A percentile compares a stretch with the other conserved stretches of the same genome.
These are phyloP conservation scores for Candida saitoana DNA, from an alignment of 805 yeast species.

Conservation along the genomic window DNA sequence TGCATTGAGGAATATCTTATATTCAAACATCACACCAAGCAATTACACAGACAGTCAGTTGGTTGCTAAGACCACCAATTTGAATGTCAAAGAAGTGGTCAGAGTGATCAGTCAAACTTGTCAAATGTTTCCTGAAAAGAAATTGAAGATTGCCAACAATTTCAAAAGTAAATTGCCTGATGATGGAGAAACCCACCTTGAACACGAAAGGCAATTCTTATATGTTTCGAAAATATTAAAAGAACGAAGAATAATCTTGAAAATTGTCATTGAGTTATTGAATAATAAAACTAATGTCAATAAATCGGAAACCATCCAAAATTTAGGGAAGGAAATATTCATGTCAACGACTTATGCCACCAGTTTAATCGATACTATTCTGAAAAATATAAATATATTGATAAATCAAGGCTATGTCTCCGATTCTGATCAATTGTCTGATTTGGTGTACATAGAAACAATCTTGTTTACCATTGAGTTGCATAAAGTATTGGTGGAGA, in stretches of 20 bases:
- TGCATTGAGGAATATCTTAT: constrained; percentile 38
- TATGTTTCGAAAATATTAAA: constrained; percentile 39
- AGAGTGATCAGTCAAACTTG: constrained; percentile 43
- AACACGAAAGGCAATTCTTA: constrained; percentile 27
- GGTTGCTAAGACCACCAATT: constrained; percentile 33
- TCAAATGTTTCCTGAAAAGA: constrained; percentile 32
- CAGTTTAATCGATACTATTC: constrained; percentile 17
- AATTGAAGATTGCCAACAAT: constrained; percentile 17
- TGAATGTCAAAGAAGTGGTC: constrained; percentile 45
- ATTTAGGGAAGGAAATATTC: constrained; percentile 36
- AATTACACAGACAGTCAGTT: constrained; percentile 37
- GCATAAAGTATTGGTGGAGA: constrained; percentile 36
- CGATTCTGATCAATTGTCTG: constrained; percentile 15
- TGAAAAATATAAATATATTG: constrained; percentile 9
- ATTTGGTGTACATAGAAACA: constrained; percentile 25
- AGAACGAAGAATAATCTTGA: constrained; percentile 51
- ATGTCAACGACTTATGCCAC: constrained; percentile 28
- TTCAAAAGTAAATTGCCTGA: constrained; percentile 30
- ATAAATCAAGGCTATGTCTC: constrained; percentile 9
- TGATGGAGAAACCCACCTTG: constrained; percentile 28
- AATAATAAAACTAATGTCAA: constrained; percentile 32
- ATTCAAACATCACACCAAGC: constrained; percentile 28
- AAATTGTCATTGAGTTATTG: constrained; percentile 44
- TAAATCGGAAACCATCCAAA: constrained; percentile 27
- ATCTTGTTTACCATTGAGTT: constrained; percentile 30